These are phyloP conservation scores for Sporothrix variecibatus DNA, from an alignment of 2,329 filamentous ascomycete genomes.

Conservation along the genomic window DNA sequence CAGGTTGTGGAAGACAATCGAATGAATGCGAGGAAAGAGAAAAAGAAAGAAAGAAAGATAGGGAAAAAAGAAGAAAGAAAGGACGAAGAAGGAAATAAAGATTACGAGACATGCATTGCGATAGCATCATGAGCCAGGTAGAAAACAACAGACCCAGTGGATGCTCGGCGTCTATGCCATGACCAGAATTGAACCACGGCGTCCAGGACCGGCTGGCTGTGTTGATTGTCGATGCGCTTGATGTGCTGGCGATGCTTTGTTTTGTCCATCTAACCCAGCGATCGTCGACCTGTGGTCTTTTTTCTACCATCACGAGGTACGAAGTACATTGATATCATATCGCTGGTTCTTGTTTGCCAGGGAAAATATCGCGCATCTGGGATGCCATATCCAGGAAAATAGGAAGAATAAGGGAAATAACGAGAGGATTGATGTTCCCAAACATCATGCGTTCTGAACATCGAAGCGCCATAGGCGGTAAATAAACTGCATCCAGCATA, in stretches of 20 bases:
- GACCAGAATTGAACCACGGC: neutral
- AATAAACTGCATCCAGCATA: neutral
- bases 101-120: neutral
- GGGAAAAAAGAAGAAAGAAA: neutral
- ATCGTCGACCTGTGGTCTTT: neutral
- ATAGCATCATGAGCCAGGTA: neutral
- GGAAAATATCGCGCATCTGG: neutral
- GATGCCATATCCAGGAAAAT: neutral
- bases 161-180: slow-evolving; percentile 12
- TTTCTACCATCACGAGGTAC: neutral
- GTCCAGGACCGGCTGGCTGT: neutral
- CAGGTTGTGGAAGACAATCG: neutral
- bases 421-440: neutral
- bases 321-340: neutral
- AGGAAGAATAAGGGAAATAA: neutral
- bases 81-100: neutral
- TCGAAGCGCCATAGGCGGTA: neutral
- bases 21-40: neutral
- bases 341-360: neutral
- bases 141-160: neutral
- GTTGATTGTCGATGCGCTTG: neutral
- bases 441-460: slow-evolving; percentile 17
- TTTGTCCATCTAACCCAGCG: neutral
- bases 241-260: slow-evolving; percentile 3
- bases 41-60: neutral